Evolutionary conservation across 495 filamentous ascomycete genomes (phyloP).

Genomic region (Daldinia bambusicola): DNA sequence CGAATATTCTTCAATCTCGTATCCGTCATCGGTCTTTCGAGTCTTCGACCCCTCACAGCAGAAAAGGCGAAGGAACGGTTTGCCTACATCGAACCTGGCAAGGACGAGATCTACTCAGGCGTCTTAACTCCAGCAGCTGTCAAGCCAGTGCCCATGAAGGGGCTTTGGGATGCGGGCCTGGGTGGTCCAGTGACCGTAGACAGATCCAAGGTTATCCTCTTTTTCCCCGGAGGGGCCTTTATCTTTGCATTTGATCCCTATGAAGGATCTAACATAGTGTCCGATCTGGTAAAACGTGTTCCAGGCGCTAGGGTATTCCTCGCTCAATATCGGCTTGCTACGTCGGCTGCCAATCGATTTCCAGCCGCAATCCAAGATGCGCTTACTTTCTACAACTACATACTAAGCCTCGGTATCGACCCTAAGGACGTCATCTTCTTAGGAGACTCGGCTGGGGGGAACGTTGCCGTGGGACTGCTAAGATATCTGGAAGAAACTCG

Average conservation of each 20-base stretch:
- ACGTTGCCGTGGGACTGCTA: neutral
- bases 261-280: neutral
- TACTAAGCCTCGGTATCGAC: neutral
- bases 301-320: neutral
- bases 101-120: neutral
- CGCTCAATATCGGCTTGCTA: neutral
- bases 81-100: neutral
- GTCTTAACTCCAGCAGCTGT: neutral
- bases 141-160: neutral
- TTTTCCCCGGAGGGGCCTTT: constrained; percentile 2
- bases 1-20: constrained; percentile 3
- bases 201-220: neutral
- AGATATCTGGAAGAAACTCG: neutral
- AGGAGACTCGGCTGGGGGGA: neutral
- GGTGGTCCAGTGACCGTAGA: neutral
- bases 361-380: constrained; percentile 2
- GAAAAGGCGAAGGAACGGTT: constrained; percentile 1
- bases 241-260: neutral
- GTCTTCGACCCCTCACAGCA: neutral
- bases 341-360: neutral
- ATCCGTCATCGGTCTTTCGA: neutral
- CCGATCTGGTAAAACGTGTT: neutral
- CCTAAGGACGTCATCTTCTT: neutral
- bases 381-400: neutral
- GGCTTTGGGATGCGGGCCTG: neutral